Conservation (phyloP, 768 basidiomycete species). For the Termitomyces sp. region DNA sequence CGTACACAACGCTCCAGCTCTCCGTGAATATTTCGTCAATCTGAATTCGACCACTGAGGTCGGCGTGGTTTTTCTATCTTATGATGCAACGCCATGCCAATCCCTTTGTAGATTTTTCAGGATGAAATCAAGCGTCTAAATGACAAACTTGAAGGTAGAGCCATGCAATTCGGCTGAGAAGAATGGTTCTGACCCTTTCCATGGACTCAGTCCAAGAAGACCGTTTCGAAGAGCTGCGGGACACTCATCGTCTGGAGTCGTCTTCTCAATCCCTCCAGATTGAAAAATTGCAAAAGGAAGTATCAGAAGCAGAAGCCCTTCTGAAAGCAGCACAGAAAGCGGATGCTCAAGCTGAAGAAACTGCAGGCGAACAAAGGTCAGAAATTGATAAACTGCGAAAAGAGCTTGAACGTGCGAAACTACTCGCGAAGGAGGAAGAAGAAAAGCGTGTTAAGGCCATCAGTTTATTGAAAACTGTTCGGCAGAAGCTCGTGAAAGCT, state of each 20-base stretch:
- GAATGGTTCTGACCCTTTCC: constrained; percentile 1
- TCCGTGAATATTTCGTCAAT: constrained; percentile 71
- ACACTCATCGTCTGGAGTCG: constrained; percentile 77
- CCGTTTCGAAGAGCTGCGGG: constrained; percentile 77
- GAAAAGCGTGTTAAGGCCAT: constrained; percentile 96
- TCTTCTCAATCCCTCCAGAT: constrained; percentile 75
- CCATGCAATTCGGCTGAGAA: not conserved
- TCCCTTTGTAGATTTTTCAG: constrained; percentile 47
- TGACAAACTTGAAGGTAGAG: constrained; percentile 66
- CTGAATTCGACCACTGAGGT: constrained; percentile 69
- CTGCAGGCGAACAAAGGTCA: constrained; percentile 40
- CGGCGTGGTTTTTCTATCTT: constrained; percentile 15
- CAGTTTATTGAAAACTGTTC: constrained; percentile 87
- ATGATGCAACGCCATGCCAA: not conserved
- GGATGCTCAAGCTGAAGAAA: constrained; percentile 42
- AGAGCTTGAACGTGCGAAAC: constrained; percentile 59
- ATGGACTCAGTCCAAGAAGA: constrained; percentile 67
- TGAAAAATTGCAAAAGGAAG: constrained; percentile 60
- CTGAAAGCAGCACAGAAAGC: constrained; percentile 53
- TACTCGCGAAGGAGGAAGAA: constrained; percentile 84
- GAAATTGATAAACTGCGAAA: constrained; percentile 55
- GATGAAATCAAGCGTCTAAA: constrained; percentile 78
- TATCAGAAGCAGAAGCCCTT: constrained; percentile 66
- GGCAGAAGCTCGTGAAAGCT: constrained; percentile 93
- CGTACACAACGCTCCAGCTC: constrained; percentile 55